Conservation (phyloP, 345 rosid species). For the Anacardium occidentale region DNA sequence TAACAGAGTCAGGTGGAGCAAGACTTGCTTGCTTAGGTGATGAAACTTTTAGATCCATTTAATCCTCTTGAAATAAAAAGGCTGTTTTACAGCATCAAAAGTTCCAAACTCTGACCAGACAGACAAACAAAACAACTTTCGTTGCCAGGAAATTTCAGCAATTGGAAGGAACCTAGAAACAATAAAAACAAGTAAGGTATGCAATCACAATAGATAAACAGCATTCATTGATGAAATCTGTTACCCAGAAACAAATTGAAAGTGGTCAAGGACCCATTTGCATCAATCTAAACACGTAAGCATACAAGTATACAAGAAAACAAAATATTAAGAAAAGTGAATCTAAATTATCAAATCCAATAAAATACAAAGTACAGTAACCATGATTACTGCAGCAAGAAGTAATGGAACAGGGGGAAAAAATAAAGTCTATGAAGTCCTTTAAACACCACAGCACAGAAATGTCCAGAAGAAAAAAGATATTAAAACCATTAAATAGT, state of each 20-base stretch:
- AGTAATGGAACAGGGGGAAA: background rate
- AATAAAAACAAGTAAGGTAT: constrained; percentile 13
- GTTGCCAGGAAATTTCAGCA: constrained; percentile 17
- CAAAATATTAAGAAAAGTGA: constrained; percentile 5
- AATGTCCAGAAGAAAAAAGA: background rate
- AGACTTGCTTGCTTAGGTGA: constrained; percentile 56
- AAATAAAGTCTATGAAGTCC: background rate
- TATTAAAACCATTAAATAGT: background rate
- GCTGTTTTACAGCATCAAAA: constrained; percentile 21
- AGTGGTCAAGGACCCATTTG: background rate
- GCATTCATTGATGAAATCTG: background rate
- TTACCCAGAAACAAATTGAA: background rate
- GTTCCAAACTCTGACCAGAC: constrained; percentile 22
- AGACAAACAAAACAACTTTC: constrained; percentile 9
- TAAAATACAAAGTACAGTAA: background rate
- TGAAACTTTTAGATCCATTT: constrained; percentile 76
- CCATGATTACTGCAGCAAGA: background rate
- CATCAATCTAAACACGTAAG: background rate
- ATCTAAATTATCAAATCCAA: background rate
- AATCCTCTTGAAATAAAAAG: constrained; percentile 24
- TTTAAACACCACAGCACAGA: background rate
- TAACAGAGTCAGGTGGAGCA: constrained; percentile 63
- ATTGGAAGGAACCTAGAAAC: constrained; percentile 24
- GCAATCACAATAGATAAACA: background rate
- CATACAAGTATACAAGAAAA: background rate